Percentiles rank a stretch among this genome's conserved stretches.
Conservation (phyloP, 768 basidiomycete genomes). For the Phlebiopsis gigantea region DNA sequence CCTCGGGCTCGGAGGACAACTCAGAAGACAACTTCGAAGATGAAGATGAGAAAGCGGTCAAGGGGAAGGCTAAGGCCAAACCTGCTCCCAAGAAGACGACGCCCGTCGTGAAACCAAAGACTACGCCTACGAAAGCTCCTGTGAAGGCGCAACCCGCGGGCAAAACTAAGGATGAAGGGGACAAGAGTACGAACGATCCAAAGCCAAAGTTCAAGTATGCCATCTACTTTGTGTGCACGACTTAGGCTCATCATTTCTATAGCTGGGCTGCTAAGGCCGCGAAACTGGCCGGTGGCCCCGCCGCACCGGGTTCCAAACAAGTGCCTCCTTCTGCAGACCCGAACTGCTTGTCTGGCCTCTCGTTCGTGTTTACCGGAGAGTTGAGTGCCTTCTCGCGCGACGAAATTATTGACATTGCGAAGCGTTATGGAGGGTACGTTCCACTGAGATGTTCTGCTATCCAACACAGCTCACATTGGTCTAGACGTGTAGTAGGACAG, state of each 20-base stretch:
- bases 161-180: slow-evolving; percentile 5
- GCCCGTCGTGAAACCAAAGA: slow-evolving; percentile 14
- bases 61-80: slow-evolving; percentile 18
- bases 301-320: slow-evolving; percentile 50
- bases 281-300: slow-evolving; percentile 48
- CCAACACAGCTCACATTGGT: background rate
- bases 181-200: slow-evolving; percentile 14
- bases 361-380: slow-evolving; percentile 96
- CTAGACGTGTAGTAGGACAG: slow-evolving; percentile 77
- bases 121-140: slow-evolving; percentile 12
- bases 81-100: slow-evolving; percentile 10
- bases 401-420: slow-evolving; percentile 81
- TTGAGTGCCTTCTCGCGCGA: slow-evolving; percentile 82
- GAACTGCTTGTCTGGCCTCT: slow-evolving; percentile 78
- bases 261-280: slow-evolving; percentile 58
- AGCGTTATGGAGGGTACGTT: slow-evolving; percentile 86
- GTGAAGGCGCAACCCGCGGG: slow-evolving; percentile 12
- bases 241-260: background rate
- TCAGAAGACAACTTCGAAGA: slow-evolving; percentile 19
- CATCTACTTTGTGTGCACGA: background rate
- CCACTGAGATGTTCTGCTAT: background rate
- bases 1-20: slow-evolving; percentile 24
- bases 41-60: slow-evolving; percentile 17
- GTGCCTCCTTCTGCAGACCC: slow-evolving; percentile 70
- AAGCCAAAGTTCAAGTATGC: slow-evolving; percentile 33